phyloP scores from a whole-genome alignment of 2,329 filamentous ascomycete genomes.

The Nothophaeocryptopus gaeumannii region DNA sequence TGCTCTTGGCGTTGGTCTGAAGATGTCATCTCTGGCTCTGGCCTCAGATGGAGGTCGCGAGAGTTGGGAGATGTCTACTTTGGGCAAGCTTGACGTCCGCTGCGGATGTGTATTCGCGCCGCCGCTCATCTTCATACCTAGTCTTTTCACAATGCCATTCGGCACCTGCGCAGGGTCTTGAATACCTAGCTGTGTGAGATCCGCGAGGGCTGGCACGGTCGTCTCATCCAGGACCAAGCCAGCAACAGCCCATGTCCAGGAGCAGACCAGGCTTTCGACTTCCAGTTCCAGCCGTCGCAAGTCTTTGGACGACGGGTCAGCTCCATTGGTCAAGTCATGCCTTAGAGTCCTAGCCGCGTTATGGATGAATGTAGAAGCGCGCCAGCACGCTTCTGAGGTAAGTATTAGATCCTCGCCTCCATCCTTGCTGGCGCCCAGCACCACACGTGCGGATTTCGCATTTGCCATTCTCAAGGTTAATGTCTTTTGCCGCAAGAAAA shows the following conservation, averaged over 20 bases:
- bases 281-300: constrained; percentile 39
- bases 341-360: constrained; percentile 76
- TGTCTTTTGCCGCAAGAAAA: constrained; percentile 84
- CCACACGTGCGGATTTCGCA: constrained; percentile 43
- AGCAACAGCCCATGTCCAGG: constrained; percentile 73
- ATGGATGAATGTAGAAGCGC: constrained; percentile 80
- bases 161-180: constrained; percentile 8
- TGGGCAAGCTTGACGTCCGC: constrained; percentile 28
- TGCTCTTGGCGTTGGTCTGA: constrained; percentile 21
- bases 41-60: constrained; percentile 8
- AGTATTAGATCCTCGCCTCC: constrained; percentile 67
- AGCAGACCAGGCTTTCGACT: constrained; percentile 71
- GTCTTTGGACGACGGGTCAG: neutral
- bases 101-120: constrained; percentile 34
- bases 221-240: constrained; percentile 77
- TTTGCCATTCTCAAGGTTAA: constrained; percentile 82
- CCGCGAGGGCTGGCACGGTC: constrained; percentile 26
- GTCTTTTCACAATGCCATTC: constrained; percentile 24
- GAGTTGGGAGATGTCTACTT: constrained; percentile 9
- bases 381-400: constrained; percentile 80
- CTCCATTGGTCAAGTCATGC: constrained; percentile 59
- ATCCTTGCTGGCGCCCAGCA: constrained; percentile 38
- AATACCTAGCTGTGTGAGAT: constrained; percentile 15
- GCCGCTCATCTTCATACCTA: constrained; percentile 27
- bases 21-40: constrained; percentile 9